Evolutionary conservation across 257 asterid species (phyloP).

Genomic region (Solanum verrucosum): DNA sequence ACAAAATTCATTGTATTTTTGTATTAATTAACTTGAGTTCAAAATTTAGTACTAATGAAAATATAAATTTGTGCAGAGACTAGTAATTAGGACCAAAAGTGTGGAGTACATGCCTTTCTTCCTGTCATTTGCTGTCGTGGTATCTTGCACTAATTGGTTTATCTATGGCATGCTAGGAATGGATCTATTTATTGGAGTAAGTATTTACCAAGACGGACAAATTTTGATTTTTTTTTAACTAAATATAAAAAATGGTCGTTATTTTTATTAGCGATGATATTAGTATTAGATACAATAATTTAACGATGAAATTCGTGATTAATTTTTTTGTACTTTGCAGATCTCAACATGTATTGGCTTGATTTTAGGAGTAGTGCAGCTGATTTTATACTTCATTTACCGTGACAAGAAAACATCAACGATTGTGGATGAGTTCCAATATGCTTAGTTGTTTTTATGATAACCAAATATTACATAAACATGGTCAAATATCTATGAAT

Average conservation of each 20-base stretch:
- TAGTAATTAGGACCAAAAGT: neutral
- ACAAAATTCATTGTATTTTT: too few species aligned
- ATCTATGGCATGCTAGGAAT: constrained; percentile 62
- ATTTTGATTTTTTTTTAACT: too few species aligned
- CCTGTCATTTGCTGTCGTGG: neutral
- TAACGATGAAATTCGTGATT: neutral
- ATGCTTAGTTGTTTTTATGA: too few species aligned
- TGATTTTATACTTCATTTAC: constrained; percentile 56
- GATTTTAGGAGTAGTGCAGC: constrained; percentile 60
- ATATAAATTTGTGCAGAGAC: neutral
- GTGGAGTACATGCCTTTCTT: neutral
- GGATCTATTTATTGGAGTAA: constrained; percentile 73
- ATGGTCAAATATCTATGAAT: too few species aligned
- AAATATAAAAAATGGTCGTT: too few species aligned
- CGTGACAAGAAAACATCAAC: constrained; percentile 3
- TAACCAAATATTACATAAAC: too few species aligned
- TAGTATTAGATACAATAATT: neutral
- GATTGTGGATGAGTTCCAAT: neutral
- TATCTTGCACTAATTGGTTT: neutral
- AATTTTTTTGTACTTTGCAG: constrained; percentile 15
- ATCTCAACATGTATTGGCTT: constrained; percentile 70
- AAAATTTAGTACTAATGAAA: too few species aligned
- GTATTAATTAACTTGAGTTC: too few species aligned
- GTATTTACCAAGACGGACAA: neutral
- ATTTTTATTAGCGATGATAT: neutral